Evolutionary conservation across 2,329 filamentous ascomycete genomes (phyloP), one percentile per base, ranked within the genome.

Genomic region (Penicillium sp.): DNA sequence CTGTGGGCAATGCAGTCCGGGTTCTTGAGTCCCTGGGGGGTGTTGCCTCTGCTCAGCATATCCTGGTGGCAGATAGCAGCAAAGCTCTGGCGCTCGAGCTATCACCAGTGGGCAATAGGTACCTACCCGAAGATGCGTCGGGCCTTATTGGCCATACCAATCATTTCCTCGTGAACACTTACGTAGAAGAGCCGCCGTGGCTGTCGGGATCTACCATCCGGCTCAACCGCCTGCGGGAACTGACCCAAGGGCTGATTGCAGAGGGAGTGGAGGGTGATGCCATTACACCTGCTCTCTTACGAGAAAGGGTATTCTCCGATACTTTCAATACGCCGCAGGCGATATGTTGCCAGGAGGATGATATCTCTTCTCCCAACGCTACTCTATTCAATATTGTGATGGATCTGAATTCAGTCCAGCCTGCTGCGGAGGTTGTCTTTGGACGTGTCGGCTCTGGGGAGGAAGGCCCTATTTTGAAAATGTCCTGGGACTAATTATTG

Each of bases 1-100:
- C 71, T 2, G 68, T 69, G 0, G 60, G 61, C 0, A 68, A 71
- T 30, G 78, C 78, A 1, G 65, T 77, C 1, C 44, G 50, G 7
- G 68, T 53, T 14, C 53, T 81, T 7, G 59, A 73, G 44, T 45
- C 43, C n/a, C 59, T 63, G 17, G 62, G 65, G n/a, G 77, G 77
- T 8, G 71, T 80, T 29, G 77, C 77, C 0, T 70, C 69, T 9
- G 70, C 76, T 2, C 77, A 74, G 41, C 76, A 80, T 43, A 79
- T 80, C 45, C 62, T 78, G 0, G 58, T 80, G 31, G 75, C 73
- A 0, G 78, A 80, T 54, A 44, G 47, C 3, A 63, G 36, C 2
- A 51, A 42, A 9, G 53, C 59, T 1, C 33, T 60, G 3, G 59
- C 55, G 0, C 47, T 62, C 10, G 59, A 62, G 18, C 37, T 62